These are phyloP conservation scores for Floccularia luteovirens DNA, from an alignment of 768 basidiomycete species.

Conservation along the genomic window DNA sequence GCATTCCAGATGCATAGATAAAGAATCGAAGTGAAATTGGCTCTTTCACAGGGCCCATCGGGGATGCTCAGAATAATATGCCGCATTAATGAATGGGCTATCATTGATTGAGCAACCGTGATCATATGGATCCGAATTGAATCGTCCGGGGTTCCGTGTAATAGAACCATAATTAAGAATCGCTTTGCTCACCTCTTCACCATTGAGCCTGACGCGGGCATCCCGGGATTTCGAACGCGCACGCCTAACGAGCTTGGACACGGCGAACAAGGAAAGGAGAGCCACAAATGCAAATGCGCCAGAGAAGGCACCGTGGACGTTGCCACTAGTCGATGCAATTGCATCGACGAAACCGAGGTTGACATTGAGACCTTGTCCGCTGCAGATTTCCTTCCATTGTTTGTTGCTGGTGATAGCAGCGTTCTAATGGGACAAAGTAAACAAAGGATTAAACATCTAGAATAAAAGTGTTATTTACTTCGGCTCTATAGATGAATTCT, in stretches of 20 bases:
- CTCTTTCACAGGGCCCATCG: constrained; percentile 30
- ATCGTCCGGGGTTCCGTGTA: constrained; percentile 14
- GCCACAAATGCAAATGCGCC: constrained; percentile 29
- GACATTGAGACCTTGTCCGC: constrained; percentile 13
- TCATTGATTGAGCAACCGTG: constrained; percentile 6
- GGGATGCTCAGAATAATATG: constrained; percentile 24
- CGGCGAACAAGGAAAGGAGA: constrained; percentile 28
- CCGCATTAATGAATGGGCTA: constrained; percentile 8
- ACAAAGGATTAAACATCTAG: too few relatives aligned
- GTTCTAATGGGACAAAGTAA: constrained; percentile 19
- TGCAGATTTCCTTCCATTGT: constrained; percentile 44
- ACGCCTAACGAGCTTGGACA: constrained; percentile 29
- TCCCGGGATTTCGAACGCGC: constrained; percentile 27
- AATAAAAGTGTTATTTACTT: constrained; percentile 36
- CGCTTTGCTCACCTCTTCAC: constrained; percentile 42
- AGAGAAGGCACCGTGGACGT: constrained; percentile 23
- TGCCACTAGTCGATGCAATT: constrained; percentile 10
- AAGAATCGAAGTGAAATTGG: too few relatives aligned
- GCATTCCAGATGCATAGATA: too few relatives aligned
- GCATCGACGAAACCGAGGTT: constrained; percentile 16
- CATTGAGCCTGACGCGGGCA: constrained; percentile 32
- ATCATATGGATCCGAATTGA: constrained; percentile 7
- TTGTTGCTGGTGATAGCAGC: constrained; percentile 49
- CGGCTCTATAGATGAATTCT: constrained; percentile 77
- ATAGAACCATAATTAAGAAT: constrained; percentile 29